Conservation (phyloP, 352 stramenopile species). For the Peronospora belbahrii region DNA sequence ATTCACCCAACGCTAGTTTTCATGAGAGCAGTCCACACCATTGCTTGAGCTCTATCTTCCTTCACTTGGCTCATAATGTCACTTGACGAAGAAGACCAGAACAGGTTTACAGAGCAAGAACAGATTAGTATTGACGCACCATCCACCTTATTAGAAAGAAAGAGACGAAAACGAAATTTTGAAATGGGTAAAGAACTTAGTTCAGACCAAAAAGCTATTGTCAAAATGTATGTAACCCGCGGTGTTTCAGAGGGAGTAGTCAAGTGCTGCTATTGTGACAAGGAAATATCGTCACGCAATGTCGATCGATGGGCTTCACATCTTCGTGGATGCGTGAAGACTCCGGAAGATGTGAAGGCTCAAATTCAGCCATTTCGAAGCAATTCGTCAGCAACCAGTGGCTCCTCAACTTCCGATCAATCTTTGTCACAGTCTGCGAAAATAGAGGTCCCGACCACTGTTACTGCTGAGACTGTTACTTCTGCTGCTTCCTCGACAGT, state of each 20-base stretch:
- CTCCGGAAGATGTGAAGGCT: conserved; percentile 63
- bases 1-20: conserved; percentile 1
- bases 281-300: conserved; percentile 81
- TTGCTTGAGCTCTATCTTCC: conserved; percentile 1
- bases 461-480: neutral
- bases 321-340: conserved; percentile 66
- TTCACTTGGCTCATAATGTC: conserved; percentile 30
- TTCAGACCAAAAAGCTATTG: conserved; percentile 59
- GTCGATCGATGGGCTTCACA: conserved; percentile 79
- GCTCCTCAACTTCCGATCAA: conserved; percentile 1
- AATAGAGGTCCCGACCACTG: neutral
- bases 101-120: conserved; percentile 25
- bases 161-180: conserved; percentile 27
- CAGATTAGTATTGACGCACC: neutral
- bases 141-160: conserved; percentile 22
- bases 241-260: conserved; percentile 46
- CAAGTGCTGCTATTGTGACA: conserved; percentile 80
- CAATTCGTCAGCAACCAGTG: conserved; percentile 3
- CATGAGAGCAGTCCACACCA: conserved; percentile 9
- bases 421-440: neutral
- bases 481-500: neutral
- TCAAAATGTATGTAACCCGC: conserved; percentile 69
- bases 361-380: conserved; percentile 61
- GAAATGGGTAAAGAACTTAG: conserved; percentile 60
- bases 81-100: conserved; percentile 33